Percentiles rank a stretch among this genome's conserved stretches.
These are phyloP conservation scores for Phyllosticta ampelicida DNA, from an alignment of 2,329 filamentous ascomycete genomes.

Conservation along the genomic window DNA sequence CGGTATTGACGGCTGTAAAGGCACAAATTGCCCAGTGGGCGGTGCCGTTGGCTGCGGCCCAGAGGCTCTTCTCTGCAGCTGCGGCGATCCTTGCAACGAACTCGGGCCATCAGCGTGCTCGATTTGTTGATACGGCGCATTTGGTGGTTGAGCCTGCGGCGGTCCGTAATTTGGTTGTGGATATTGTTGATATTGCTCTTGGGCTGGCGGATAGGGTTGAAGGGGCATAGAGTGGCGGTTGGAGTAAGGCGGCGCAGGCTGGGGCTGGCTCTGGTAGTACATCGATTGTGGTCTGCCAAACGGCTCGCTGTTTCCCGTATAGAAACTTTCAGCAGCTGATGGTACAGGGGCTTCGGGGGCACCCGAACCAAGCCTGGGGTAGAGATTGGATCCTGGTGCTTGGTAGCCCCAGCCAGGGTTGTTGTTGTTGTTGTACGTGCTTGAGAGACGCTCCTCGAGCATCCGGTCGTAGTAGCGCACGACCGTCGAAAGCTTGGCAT, in stretches of 20 bases:
- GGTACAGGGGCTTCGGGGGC: conserved; percentile 25
- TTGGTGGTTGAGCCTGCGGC: conserved; percentile 16
- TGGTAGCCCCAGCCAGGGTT: conserved; percentile 41
- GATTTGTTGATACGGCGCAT: conserved; percentile 19
- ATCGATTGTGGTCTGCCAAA: conserved; percentile 41
- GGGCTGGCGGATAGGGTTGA: conserved; percentile 18
- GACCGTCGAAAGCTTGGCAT: conserved; percentile 90
- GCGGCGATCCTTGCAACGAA: conserved; percentile 29
- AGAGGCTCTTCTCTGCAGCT: conserved; percentile 25
- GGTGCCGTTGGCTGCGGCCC: conserved; percentile 25
- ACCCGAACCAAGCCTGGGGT: conserved; percentile 50
- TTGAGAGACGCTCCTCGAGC: conserved; percentile 89
- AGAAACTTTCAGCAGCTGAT: conserved; percentile 66
- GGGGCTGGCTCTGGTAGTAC: conserved; percentile 41
- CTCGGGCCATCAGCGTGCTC: conserved; percentile 20
- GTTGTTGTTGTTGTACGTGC: conserved; percentile 76
- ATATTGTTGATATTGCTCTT: conserved; percentile 22
- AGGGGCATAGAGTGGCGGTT: conserved; percentile 22
- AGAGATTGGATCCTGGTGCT: conserved; percentile 46
- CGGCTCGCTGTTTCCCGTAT: conserved; percentile 52
- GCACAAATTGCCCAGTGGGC: conserved; percentile 20
- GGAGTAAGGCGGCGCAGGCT: conserved; percentile 22
- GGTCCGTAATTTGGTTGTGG: conserved; percentile 22
- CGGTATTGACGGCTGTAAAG: conserved; percentile 23
- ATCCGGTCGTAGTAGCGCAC: conserved; percentile 97